Evolutionary conservation across 2,329 filamentous ascomycete genomes (phyloP), one percentile per base, ranked within the genome.

Genomic region (Fusarium sp.): DNA sequence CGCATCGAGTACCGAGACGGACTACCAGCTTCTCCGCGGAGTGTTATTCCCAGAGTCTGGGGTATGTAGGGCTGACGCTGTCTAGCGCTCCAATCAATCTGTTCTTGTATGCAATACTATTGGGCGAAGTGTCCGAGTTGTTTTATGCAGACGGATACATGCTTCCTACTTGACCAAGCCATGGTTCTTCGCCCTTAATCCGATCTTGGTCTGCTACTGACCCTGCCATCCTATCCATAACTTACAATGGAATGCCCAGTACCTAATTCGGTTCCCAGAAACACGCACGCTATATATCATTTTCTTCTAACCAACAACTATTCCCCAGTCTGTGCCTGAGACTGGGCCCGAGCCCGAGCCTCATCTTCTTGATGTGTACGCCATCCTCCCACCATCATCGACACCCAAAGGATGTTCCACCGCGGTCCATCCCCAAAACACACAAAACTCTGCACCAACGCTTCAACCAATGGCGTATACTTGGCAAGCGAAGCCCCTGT

Each of bases 341-440:
- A 42, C n/a, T 42, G 35, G 3, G 25, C 38, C 9, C 29, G 29
- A 27, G n/a, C 18, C 3, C 25, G 8, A 58, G 31, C 20, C 33
- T 18, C 8, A 11, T 36, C 54, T 10, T 35, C n/a, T 3, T 40
- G 56, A 13, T 59, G 16, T 22, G 35, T 22, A 2, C 71, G 52
- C 74, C 74, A 78, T 27, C 70, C 66, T 18, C 76, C 76, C 35
- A 77, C 65, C 20, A 63, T 68, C 63, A 78, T 65, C 5, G 74
- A 70, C 29, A 77, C 68, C 29, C 70, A 75, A 4, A 78, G 38
- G 3, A 77, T 63, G 42, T 78, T 77, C 77, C 77, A 78, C 29
- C 76, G 65, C 22, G 77, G 77, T 1, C 76, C 76, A 64, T 77
- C 73, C 1, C 72, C 62, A 63, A 80, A 80, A 36, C 78, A 79